Evolutionary conservation across 257 asterid genomes (phyloP).

Genomic region (Nicotiana tabacum): DNA sequence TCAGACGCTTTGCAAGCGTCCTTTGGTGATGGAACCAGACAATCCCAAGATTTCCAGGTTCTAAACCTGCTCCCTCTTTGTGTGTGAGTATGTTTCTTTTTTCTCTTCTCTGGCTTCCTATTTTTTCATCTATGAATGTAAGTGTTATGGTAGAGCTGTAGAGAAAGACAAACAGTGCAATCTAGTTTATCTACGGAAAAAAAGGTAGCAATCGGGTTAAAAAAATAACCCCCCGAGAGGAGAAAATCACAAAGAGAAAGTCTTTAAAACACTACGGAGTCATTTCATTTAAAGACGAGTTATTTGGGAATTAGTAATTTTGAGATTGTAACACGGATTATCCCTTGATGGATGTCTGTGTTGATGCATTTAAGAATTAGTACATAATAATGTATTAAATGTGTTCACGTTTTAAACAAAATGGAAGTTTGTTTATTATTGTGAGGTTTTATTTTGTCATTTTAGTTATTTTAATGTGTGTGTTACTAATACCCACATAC

Average conservation of each 20-base stretch:
- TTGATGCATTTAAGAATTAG: not conserved
- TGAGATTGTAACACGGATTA: not conserved
- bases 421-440: not conserved
- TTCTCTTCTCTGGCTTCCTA: not conserved
- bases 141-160: not conserved
- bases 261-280: not conserved
- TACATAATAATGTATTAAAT: not conserved
- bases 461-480: not conserved
- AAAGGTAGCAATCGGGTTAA: not conserved
- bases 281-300: not conserved
- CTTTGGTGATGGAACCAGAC: slow-evolving; percentile 73
- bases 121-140: not conserved
- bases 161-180: not conserved
- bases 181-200: not conserved
- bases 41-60: slow-evolving; percentile 96
- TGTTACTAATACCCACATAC: not conserved
- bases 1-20: slow-evolving; percentile 83
- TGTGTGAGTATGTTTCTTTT: too few species aligned
- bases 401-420: not conserved
- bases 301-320: not conserved
- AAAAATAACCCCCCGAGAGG: not conserved
- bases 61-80: not conserved
- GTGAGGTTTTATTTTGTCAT: not conserved
- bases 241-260: too few species aligned
- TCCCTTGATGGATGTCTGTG: not conserved